phyloP scores from a whole-genome alignment of 2,329 filamentous ascomycete species.

The Blastomyces silverae region DNA sequence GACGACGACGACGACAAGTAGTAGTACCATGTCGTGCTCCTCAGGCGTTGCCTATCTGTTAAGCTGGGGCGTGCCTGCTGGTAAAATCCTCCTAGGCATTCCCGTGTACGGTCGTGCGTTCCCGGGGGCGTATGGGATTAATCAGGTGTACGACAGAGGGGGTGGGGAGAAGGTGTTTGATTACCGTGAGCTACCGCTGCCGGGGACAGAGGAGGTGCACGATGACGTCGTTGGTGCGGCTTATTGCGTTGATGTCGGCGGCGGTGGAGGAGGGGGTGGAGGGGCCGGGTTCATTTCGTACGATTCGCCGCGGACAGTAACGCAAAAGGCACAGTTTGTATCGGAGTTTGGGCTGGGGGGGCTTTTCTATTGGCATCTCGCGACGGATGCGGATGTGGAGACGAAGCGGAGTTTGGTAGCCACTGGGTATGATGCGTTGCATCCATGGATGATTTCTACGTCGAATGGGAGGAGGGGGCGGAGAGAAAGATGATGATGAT shows the following conservation, averaged over 20 bases:
- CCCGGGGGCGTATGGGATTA: slow-evolving; percentile 56
- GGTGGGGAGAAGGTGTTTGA: slow-evolving; percentile 67
- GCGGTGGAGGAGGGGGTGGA: slow-evolving; percentile 34
- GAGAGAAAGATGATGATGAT: too few species aligned
- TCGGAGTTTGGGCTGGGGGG: slow-evolving; percentile 65
- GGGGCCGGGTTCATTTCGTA: slow-evolving; percentile 72
- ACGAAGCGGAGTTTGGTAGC: slow-evolving; percentile 53
- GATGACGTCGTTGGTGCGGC: slow-evolving; percentile 64
- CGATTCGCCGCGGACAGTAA: slow-evolving; percentile 69
- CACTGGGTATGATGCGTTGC: slow-evolving; percentile 53
- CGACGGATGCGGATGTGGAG: slow-evolving; percentile 60
- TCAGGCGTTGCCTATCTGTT: slow-evolving; percentile 60
- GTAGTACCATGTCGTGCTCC: slow-evolving; percentile 43
- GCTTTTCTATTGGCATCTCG: slow-evolving; percentile 76
- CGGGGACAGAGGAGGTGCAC: slow-evolving; percentile 57
- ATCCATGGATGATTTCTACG: slow-evolving; percentile 22
- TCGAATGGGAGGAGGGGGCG: neutral
- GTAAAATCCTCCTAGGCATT: slow-evolving; percentile 68
- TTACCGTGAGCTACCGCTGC: slow-evolving; percentile 61
- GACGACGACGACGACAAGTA: too few species aligned
- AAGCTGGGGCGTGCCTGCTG: slow-evolving; percentile 57
- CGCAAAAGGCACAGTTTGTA: slow-evolving; percentile 66
- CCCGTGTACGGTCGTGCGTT: slow-evolving; percentile 72
- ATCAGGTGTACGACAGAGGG: slow-evolving; percentile 40
- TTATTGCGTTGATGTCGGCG: slow-evolving; percentile 51